Evolutionary conservation across 176 grass and related monocot genomes (phyloP).

Genomic region (Secale cereale): DNA sequence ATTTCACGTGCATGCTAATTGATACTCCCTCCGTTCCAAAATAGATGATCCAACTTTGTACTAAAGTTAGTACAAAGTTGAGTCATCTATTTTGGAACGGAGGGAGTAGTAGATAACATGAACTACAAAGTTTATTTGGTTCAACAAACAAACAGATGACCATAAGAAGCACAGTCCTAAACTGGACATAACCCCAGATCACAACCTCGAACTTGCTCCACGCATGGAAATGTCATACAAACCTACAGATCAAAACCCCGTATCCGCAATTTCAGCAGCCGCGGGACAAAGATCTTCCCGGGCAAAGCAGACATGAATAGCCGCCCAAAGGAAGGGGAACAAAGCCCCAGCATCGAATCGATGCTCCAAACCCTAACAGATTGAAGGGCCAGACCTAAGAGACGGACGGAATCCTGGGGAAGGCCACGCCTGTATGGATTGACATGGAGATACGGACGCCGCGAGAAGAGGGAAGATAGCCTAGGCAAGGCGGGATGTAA

Average conservation of each 20-base stretch:
- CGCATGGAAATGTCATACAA: neutral
- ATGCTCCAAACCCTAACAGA: neutral
- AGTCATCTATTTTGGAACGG: too few species aligned
- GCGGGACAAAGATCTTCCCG: neutral
- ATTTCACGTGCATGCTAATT: neutral
- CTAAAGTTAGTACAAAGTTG: too few species aligned
- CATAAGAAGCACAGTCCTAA: neutral
- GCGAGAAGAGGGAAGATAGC: neutral
- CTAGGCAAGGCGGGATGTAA: neutral
- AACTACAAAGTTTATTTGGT: neutral
- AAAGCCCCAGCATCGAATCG: neutral
- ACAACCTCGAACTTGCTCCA: neutral
- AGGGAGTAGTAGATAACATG: neutral
- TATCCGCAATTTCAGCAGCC: neutral
- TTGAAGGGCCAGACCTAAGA: neutral
- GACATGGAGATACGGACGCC: neutral
- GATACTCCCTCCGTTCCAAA: too few species aligned
- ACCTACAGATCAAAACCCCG: neutral
- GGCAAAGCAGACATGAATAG: neutral
- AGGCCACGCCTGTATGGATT: neutral
- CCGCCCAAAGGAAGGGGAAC: neutral
- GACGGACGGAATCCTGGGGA: neutral
- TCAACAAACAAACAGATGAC: neutral
- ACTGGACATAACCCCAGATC: neutral
- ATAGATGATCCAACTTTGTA: too few species aligned